These are phyloP conservation scores for Albizia julibrissin DNA, from an alignment of 306 rosid genomes.

Conservation along the genomic window DNA sequence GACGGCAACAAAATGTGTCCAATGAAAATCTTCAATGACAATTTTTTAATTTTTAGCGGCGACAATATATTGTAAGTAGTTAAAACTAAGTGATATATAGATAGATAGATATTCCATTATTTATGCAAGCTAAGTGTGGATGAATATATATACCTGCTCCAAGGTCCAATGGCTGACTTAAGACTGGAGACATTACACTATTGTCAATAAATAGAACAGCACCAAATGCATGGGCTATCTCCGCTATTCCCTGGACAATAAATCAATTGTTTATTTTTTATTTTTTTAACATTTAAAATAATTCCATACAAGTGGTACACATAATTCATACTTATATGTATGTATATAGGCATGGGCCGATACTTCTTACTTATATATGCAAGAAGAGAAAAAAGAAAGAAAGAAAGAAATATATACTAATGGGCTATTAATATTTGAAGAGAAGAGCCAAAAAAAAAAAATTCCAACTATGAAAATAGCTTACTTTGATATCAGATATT, in stretches of 20 bases:
- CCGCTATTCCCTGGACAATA: conserved; percentile 67
- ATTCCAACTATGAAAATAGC: conserved; percentile 30
- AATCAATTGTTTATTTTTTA: no score
- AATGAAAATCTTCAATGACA: no score
- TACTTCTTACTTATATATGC: no score
- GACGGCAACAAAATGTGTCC: no score
- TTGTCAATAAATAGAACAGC: conserved; percentile 86
- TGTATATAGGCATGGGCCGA: no score
- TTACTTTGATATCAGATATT: conserved; percentile 51
- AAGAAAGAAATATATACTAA: not conserved
- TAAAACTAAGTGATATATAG: no score
- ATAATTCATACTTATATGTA: not conserved
- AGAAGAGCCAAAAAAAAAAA: no score
- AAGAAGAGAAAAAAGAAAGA: no score
- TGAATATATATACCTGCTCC: not conserved
- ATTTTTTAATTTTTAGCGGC: no score
- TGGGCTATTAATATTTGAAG: not conserved
- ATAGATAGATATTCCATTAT: no score
- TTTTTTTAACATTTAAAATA: not conserved
- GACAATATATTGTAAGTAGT: no score
- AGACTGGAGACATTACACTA: conserved; percentile 91
- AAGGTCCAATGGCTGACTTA: conserved; percentile 55
- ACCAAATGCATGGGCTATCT: conserved; percentile 71
- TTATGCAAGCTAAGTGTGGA: not conserved
- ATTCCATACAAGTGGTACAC: not conserved